Evolutionary conservation across 2,329 filamentous ascomycete genomes (phyloP), one percentile per base, ranked within the genome.

Genomic region (Pseudofabraea citricarpa): DNA sequence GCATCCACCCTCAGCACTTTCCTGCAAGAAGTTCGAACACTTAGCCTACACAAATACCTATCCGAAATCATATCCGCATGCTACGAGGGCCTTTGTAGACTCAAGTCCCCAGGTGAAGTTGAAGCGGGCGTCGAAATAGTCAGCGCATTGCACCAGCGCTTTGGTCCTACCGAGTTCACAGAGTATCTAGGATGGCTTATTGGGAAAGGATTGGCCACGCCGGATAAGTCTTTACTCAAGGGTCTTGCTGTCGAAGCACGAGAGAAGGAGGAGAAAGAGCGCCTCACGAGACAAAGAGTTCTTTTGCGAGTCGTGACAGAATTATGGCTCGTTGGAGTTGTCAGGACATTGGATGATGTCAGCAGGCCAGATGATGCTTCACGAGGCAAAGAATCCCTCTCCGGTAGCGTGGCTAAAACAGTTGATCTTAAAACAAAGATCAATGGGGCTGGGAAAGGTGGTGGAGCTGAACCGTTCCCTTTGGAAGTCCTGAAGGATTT

Each of bases 401-500:
- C 54, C 18, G 50, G 46, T 22, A 71, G 71, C 2, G 71, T 78
- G 31, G 71, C 76, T 26, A 95, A 90, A 64, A 68, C 74, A 6
- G 77, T 70, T 36, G 80, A 77, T 55, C 64, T 68, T 49, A 86
- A 73, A 70, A 72, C 69, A 54, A 77, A 78, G 47, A 59, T 72
- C 8, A 62, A 66, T 29, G 73, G 74, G 19, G 66, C 69, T 41
- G 79, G 81, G 46, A 80, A 81, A 51, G 75, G 77, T 21, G 80
- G 76, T 31, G 82, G 85, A 47, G 78, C 88, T 2, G 93, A 98
- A 51, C 93, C 93, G 0, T 97, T 98, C 54, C 94, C 94, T 3
- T 73, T 98, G 16, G 93, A 98, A 63, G 91, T 97, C n/a, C 71
- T 98, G 31, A 98, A 98, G 68, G 94, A 98, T 61, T 77, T 98